These are phyloP conservation scores for Geotrichum aggregatum DNA, from an alignment of 1,139 yeast genomes.

Conservation along the genomic window DNA sequence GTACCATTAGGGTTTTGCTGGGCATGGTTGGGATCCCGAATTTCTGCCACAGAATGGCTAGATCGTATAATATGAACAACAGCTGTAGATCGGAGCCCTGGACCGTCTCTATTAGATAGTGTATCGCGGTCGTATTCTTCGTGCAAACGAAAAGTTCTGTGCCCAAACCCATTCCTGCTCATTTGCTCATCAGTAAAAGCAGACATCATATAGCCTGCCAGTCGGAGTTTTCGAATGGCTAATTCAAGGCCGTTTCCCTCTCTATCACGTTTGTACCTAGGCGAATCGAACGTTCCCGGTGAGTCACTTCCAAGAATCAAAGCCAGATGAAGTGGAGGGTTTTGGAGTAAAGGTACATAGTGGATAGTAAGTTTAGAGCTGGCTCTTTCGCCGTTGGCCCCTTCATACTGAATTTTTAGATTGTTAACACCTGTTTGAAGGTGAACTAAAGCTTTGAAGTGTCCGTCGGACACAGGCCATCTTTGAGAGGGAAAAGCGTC, in stretches of 20 bases:
- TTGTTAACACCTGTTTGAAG: slow-evolving; percentile 55
- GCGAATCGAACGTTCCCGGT: slow-evolving; percentile 67
- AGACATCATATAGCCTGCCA: slow-evolving; percentile 87
- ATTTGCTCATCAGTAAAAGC: slow-evolving; percentile 92
- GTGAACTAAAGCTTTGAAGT: slow-evolving; percentile 72
- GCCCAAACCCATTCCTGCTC: slow-evolving; percentile 73
- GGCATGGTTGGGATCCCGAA: slow-evolving; percentile 74
- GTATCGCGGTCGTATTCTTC: slow-evolving; percentile 61
- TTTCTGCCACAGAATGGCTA: slow-evolving; percentile 61
- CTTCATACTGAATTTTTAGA: slow-evolving; percentile 32
- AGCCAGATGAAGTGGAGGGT: slow-evolving; percentile 80
- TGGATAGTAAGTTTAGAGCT: slow-evolving; percentile 37
- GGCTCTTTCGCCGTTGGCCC: slow-evolving; percentile 21
- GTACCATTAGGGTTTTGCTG: slow-evolving; percentile 78
- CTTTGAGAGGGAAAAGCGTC: slow-evolving; percentile 64
- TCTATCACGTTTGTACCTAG: slow-evolving; percentile 48
- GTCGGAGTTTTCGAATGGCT: slow-evolving; percentile 73
- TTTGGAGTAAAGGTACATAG: slow-evolving; percentile 58
- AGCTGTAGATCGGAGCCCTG: slow-evolving; percentile 54
- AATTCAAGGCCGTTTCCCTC: slow-evolving; percentile 69
- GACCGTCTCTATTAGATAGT: slow-evolving; percentile 44
- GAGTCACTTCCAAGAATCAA: slow-evolving; percentile 76
- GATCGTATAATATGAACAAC: slow-evolving; percentile 72
- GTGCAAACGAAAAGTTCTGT: slow-evolving; percentile 70
- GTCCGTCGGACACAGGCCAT: slow-evolving; percentile 64